Percentiles rank a stretch among this genome's conserved stretches.
Conservation (phyloP, 2,329 filamentous ascomycete genomes). For the Pezicula radicicola region DNA sequence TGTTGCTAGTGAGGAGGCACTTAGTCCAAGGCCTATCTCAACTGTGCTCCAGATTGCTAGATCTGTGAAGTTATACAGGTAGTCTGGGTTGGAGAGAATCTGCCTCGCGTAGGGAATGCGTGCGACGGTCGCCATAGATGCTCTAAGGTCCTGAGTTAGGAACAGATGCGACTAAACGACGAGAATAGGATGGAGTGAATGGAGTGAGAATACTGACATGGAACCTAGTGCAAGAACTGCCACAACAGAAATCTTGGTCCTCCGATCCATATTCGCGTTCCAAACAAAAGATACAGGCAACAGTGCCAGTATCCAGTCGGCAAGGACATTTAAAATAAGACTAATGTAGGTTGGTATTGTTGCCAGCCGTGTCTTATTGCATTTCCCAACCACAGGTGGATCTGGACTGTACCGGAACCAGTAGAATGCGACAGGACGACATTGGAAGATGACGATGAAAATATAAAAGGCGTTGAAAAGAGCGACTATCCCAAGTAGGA, state of each 20-base stretch:
- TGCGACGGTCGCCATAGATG: slow-evolving; percentile 34
- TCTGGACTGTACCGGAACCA: slow-evolving; percentile 27
- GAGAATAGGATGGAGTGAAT: not conserved
- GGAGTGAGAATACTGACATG: slow-evolving; percentile 24
- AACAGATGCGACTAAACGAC: not conserved
- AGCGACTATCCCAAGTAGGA: slow-evolving; percentile 25
- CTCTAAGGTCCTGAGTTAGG: slow-evolving; percentile 17
- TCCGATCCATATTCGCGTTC: slow-evolving; percentile 32
- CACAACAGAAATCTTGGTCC: slow-evolving; percentile 31
- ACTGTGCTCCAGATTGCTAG: slow-evolving; percentile 36
- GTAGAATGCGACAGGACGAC: slow-evolving; percentile 29
- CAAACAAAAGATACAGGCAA: slow-evolving; percentile 35
- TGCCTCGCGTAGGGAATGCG: slow-evolving; percentile 35
- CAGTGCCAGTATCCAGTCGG: slow-evolving; percentile 35
- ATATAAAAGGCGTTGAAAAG: slow-evolving; percentile 31
- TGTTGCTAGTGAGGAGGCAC: slow-evolving; percentile 33
- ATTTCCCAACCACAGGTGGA: slow-evolving; percentile 21
- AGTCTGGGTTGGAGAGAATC: slow-evolving; percentile 29
- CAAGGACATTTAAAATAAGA: slow-evolving; percentile 32
- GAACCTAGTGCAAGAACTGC: slow-evolving; percentile 25
- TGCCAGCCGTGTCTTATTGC: slow-evolving; percentile 22
- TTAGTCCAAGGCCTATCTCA: slow-evolving; percentile 33
- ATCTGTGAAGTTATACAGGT: slow-evolving; percentile 33
- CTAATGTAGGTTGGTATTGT: slow-evolving; percentile 32
- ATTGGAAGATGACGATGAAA: slow-evolving; percentile 33